Conservation (phyloP, 2,329 filamentous ascomycete species). For the Arthrocladium fulminans region DNA sequence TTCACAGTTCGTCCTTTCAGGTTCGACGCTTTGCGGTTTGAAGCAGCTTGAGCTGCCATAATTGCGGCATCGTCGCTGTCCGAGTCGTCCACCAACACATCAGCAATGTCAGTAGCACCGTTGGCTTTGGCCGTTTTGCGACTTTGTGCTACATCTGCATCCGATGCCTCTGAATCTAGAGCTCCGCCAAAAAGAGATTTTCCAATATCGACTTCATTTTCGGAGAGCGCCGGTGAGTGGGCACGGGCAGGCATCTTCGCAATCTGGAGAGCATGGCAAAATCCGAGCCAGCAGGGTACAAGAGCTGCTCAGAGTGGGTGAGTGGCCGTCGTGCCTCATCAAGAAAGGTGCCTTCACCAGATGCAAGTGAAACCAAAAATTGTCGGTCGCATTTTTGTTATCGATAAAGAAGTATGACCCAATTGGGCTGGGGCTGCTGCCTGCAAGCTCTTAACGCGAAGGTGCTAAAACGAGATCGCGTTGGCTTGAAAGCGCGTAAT, state of each 20-base stretch:
- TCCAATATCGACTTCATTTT: conserved; percentile 86
- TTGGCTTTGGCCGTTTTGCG: conserved; percentile 19
- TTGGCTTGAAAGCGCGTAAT: neutral
- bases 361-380: neutral
- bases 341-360: no score
- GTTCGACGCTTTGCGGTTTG: conserved; percentile 75
- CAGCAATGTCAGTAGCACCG: conserved; percentile 21
- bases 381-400: neutral
- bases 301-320: no score
- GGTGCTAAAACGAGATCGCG: no score
- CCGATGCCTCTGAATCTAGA: conserved; percentile 35
- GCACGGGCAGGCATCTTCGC: conserved; percentile 29
- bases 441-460: neutral
- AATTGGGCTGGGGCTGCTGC: no score
- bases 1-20: conserved; percentile 78
- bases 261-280: neutral
- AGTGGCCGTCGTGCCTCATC: neutral
- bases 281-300: no score
- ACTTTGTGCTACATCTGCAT: conserved; percentile 21
- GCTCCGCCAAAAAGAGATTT: conserved; percentile 62
- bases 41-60: conserved; percentile 80
- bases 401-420: neutral
- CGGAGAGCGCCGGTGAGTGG: conserved; percentile 73
- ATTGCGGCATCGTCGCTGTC: conserved; percentile 67
- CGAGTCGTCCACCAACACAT: conserved; percentile 43